These are phyloP conservation scores for Novymonas esmeraldas DNA, from an alignment of 208 protist genomes.

Conservation along the genomic window DNA sequence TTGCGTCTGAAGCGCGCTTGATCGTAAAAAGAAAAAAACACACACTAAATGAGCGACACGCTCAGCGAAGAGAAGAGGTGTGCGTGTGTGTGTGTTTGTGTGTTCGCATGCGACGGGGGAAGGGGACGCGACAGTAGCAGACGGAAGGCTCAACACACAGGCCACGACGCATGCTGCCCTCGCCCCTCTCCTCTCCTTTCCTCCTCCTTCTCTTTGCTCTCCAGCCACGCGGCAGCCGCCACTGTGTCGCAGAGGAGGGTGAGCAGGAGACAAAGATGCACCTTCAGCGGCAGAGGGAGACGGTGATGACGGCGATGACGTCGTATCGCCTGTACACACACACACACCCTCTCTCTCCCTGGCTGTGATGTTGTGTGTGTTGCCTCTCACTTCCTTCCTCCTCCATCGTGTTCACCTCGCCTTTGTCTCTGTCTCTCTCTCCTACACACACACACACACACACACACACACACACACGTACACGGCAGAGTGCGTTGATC, in stretches of 20 bases:
- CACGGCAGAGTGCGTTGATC: neutral
- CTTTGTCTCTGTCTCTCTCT: slow-evolving; percentile 2
- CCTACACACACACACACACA: neutral
- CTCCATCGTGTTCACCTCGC: neutral
- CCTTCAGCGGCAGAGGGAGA: too few species aligned
- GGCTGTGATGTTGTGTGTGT: neutral
- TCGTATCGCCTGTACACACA: too few species aligned
- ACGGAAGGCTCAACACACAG: too few species aligned
- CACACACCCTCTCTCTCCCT: neutral
- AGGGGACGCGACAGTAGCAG: too few species aligned
- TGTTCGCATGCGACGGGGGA: neutral
- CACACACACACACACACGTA: neutral
- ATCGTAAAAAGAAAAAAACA: too few species aligned
- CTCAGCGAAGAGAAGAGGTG: too few species aligned
- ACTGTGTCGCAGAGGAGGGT: too few species aligned
- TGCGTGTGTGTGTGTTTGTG: neutral
- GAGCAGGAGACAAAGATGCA: too few species aligned
- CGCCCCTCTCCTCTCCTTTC: neutral
- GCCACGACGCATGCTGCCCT: neutral
- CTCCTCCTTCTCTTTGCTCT: neutral
- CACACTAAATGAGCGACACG: too few species aligned
- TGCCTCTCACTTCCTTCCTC: neutral
- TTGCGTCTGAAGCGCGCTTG: too few species aligned
- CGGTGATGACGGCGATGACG: too few species aligned
- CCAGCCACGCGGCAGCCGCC: too few species aligned